phyloP scores from a whole-genome alignment of 73 alveolate genomes.

The Tetrahymena malaccensis region DNA sequence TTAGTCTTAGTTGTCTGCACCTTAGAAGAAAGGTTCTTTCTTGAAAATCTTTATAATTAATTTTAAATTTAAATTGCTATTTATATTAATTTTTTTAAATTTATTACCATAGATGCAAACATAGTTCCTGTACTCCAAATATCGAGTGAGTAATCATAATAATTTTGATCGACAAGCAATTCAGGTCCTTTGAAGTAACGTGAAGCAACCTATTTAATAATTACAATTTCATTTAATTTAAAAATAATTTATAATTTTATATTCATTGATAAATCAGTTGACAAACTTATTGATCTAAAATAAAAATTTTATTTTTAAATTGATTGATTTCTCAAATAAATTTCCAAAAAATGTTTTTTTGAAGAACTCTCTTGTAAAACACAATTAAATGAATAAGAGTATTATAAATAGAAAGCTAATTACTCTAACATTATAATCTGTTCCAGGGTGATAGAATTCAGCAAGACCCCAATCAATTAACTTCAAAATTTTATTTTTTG shows the following conservation, averaged over 20 bases:
- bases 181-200: slow-evolving; percentile 96
- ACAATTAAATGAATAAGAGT: no score
- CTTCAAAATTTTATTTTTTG: slow-evolving; percentile 69
- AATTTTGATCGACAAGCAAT: slow-evolving; percentile 73
- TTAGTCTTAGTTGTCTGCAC: slow-evolving; percentile 95
- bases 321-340: no score
- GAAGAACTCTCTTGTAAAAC: no score
- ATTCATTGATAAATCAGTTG: no score
- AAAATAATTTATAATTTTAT: no score
- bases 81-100: not conserved
- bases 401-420: not conserved
- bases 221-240: not conserved
- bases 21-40: slow-evolving; percentile 96
- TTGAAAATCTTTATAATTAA: slow-evolving; percentile 67
- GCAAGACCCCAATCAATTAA: slow-evolving; percentile 98
- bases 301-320: no score
- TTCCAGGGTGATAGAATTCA: slow-evolving; percentile 89
- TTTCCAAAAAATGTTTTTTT: no score
- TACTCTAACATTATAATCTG: slow-evolving; percentile 90
- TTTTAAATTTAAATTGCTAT: not conserved
- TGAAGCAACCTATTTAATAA: slow-evolving; percentile 62
- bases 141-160: slow-evolving; percentile 80
- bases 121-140: slow-evolving; percentile 90
- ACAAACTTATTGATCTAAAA: no score
- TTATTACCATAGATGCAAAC: slow-evolving; percentile 79